Evolutionary conservation across 306 rosid genomes (phyloP), one percentile per base, ranked within the genome.

Genomic region (Cicer arietinum): DNA sequence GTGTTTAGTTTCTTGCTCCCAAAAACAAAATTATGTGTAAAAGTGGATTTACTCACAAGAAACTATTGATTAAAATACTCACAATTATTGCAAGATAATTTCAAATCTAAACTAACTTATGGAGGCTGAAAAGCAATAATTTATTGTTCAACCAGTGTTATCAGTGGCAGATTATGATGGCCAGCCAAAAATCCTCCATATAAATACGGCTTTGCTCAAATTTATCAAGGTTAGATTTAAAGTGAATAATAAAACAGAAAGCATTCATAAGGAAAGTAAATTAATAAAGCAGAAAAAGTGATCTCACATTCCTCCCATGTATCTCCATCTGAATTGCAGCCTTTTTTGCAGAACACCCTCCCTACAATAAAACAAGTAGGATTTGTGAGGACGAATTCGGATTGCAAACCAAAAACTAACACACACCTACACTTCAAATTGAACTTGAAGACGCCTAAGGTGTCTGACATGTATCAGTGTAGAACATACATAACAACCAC

Each of bases 341-440:
- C 98, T 79, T 94, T 94, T 70, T 94, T 94, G 96, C 98, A 94
- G 86, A 91, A 94, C 3, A 94, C 92, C 64, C 97, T 71, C 98
- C 98, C 97, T 94, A 54, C 74, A 82, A 77, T 40, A 0, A 61
- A 54, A 54, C 13, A 54, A 54, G 12, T 2, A 54, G 57, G 57
- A 51, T 51, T 51, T 7, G 1, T 51, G 57, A 51, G 22, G 8
- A 51, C 1, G 57, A 51, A 43, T 43, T 43, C 8, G 46, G 46
- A 42, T 10, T 7, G 9, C 45, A 42, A 8, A 42, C 7, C 57
- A 51, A 12, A 48, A 48, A 48, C 6, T 7, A 67, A 77, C 41
- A 66, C 73, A 20, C 35, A 25, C 35, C 35, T 2, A 25, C 35
- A 3, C 35, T 25, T 25, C 35, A 25, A 25, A 25, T 25, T 25